Evolutionary conservation across 352 stramenopile genomes (phyloP), one percentile per base, ranked within the genome.

Genomic region (Halophytophthora batemanensis): DNA sequence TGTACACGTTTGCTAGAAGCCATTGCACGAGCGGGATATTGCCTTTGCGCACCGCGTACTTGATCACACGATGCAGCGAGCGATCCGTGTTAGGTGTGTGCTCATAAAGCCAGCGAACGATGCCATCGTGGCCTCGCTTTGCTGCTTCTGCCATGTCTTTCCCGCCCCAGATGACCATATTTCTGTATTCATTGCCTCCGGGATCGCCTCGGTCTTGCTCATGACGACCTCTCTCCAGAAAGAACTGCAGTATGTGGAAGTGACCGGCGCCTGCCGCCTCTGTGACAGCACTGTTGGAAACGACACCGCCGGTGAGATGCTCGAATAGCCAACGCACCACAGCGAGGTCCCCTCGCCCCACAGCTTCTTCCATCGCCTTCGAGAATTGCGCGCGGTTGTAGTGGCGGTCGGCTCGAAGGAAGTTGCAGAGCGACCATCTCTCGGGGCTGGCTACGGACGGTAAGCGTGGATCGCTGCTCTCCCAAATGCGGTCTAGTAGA

Each of bases 1-100:
- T 21, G 34, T 69, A 66, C 6, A 60, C 51, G 22, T 53, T 56
- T 10, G 35, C 36, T 31, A 71, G 45, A 14, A 71, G 48, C 61
- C 61, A 70, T 40, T 70, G 25, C 12, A 66, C 50, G 3, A 70
- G 47, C 11, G 22, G 19, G 13, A 70, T 35, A 22, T 66, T 52
- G 19, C 61, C 56, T 45, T 59, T 54, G 17, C 58, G 52, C 10
- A 64, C 53, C 37, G 56, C 36, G 38, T 64, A 60, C 15, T 43
- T 19, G 53, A 66, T 64, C 14, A 71, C 46, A 7, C 52, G 35
- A 37, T 34, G 50, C 36, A 53, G 34, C 3, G 53, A 43, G 17
- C 52, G 48, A 14, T 64, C 57, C 11, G 53, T 53, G 34, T 34
- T 37, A 3, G 29, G n/a, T 29, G 39, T 40, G 18, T 62, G 29